Evolutionary conservation across 2,329 filamentous ascomycete genomes (phyloP), one percentile per base, ranked within the genome.

Genomic region (Penicillium sp.): DNA sequence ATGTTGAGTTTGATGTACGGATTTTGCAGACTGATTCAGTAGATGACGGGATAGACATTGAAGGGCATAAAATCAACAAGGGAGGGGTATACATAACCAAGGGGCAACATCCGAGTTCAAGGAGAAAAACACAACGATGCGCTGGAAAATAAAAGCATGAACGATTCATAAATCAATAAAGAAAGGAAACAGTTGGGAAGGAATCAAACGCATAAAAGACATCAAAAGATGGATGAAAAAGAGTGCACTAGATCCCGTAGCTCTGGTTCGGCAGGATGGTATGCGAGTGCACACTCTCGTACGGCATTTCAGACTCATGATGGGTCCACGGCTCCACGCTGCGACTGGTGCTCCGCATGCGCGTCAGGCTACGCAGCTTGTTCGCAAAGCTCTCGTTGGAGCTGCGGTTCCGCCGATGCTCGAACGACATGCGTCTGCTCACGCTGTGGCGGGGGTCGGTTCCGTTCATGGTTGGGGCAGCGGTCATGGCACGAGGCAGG

Each of bases 341-440:
- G 38, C 78, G 74, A 47, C 73, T 77, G 35, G 69, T 76, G 56
- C 73, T 79, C 26, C 79, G 71, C 71, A 81, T 79, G 15, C 78
- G 72, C 3, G 76, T 74, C 14, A 81, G 68, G 39, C 72, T 77
- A 18, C 73, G 67, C 39, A 78, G 63, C 45, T 76, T 76, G 36
- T 65, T 69, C 8, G 76, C 73, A 23, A 82, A 70, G 42, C 72
- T 77, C 37, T 81, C 78, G 50, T 77, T 79, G 21, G 76, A 73
- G 54, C 76, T 80, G 38, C 73, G 69, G 14, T 74, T 75, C 11
- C 77, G 72, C 26, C 73, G 73, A 54, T 76, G 74, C 41, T 67
- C 63, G 26, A 62, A 56, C 0, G 74, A 76, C 55, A 64, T 63
- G 20, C 63, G 63, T 7, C 68, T 69, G 20, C 60, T 63, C 43